These are phyloP conservation scores for Eimeria maxima DNA, from an alignment of 169 alveolate species.

Conservation along the genomic window DNA sequence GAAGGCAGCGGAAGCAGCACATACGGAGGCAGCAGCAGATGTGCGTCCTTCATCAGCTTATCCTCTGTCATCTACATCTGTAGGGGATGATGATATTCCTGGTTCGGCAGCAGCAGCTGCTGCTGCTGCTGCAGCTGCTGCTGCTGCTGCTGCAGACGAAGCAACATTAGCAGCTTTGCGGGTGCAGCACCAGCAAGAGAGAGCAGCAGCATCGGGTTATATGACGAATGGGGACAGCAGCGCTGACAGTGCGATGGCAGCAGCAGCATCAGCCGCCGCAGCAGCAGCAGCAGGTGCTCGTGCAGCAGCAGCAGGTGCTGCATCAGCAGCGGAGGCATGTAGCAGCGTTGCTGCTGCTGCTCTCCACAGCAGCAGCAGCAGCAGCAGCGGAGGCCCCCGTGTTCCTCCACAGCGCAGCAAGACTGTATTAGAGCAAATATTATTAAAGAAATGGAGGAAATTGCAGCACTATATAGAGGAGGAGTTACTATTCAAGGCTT, in stretches of 20 bases:
- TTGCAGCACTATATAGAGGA: constrained; percentile 47
- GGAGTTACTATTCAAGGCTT: constrained; percentile 25
- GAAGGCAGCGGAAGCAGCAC: background rate
- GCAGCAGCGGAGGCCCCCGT: background rate
- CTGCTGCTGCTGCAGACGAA: background rate
- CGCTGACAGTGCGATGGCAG: background rate
- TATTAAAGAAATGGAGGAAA: constrained; percentile 34
- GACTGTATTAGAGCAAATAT: background rate
- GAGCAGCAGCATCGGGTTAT: background rate
- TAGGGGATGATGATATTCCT: background rate
- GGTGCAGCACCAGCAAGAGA: too few relatives aligned
- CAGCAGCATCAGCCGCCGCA: background rate
- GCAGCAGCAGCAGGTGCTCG: background rate
- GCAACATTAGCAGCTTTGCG: background rate
- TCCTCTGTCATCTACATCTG: too few relatives aligned
- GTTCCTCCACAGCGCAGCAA: background rate
- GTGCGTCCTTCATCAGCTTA: too few relatives aligned
- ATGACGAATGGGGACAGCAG: background rate
- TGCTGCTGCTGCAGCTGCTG: background rate
- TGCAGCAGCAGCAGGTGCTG: constrained; percentile 4
- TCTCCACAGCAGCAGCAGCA: too few relatives aligned
- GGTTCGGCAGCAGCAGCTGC: background rate
- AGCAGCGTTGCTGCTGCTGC: background rate
- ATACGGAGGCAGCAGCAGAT: background rate
- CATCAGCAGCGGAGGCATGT: constrained; percentile 13